Percentiles rank a stretch among this genome's conserved stretches.
These are phyloP conservation scores for Akanthomyces lecanii DNA, from an alignment of 2,329 filamentous ascomycete genomes.

Conservation along the genomic window DNA sequence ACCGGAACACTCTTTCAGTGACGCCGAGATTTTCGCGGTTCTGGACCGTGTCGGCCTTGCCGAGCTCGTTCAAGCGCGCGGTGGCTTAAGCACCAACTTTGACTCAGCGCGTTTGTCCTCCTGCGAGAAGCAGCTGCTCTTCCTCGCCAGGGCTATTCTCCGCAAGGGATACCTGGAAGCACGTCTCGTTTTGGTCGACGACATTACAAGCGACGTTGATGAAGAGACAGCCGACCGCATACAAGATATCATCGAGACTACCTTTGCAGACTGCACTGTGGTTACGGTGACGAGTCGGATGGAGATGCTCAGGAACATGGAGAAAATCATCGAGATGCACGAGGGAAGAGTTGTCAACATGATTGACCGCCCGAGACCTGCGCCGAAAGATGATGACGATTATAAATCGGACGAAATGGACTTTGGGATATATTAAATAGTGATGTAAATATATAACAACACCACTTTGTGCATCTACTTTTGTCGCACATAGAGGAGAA, in stretches of 20 bases:
- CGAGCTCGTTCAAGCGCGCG: conserved; percentile 14
- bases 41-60: conserved; percentile 18
- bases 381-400: too few species aligned
- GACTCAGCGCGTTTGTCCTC: conserved; percentile 15
- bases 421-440: background rate
- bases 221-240: conserved; percentile 18
- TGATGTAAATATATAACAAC: background rate
- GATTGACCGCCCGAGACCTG: background rate
- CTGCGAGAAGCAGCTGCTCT: conserved; percentile 22
- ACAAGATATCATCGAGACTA: conserved; percentile 17
- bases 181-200: conserved; percentile 21
- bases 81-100: conserved; percentile 18
- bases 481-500: conserved; percentile 10
- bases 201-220: conserved; percentile 20
- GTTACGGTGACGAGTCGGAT: conserved; percentile 19
- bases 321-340: conserved; percentile 7
- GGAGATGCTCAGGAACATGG: conserved; percentile 10
- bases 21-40: background rate
- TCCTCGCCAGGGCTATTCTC: conserved; percentile 20
- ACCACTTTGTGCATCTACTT: background rate
- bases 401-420: background rate
- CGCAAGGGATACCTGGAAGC: conserved; percentile 16
- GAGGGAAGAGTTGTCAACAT: background rate
- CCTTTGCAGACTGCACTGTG: conserved; percentile 19
- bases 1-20: background rate